phyloP scores from a whole-genome alignment of 164 flowering plant species.

The Umbilicus rupestris region DNA sequence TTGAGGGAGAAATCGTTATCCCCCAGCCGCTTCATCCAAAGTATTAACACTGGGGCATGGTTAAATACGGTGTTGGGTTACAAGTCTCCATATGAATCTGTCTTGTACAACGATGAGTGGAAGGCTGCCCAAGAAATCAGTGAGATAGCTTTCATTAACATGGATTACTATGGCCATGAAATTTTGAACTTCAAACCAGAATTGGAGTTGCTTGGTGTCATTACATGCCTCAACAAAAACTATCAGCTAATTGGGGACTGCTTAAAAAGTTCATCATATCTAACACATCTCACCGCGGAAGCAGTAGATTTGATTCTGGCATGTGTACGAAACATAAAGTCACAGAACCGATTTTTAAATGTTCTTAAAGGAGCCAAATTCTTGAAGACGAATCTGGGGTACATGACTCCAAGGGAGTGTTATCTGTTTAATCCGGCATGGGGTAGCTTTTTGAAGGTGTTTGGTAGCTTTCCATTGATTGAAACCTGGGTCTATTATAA shows the following conservation, averaged over 20 bases:
- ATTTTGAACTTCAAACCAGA: slow-evolving; percentile 30
- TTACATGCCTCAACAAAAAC: slow-evolving; percentile 24
- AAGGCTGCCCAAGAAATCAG: slow-evolving; percentile 32
- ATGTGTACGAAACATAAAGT: slow-evolving; percentile 20
- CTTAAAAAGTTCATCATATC: slow-evolving; percentile 22
- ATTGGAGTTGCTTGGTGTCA: slow-evolving; percentile 49
- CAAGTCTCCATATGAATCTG: slow-evolving; percentile 36
- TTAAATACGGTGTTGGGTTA: slow-evolving; percentile 35
- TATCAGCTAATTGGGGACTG: slow-evolving; percentile 29
- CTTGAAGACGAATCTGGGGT: slow-evolving; percentile 37
- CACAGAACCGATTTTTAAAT: slow-evolving; percentile 14
- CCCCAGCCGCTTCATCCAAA: slow-evolving; percentile 28
- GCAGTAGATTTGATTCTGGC: slow-evolving; percentile 28
- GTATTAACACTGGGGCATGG: slow-evolving; percentile 37
- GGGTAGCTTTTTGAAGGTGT: slow-evolving; percentile 43
- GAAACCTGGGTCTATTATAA: slow-evolving; percentile 31
- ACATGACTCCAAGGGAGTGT: slow-evolving; percentile 33
- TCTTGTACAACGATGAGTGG: slow-evolving; percentile 39
- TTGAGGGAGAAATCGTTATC: slow-evolving; percentile 26
- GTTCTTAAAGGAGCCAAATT: slow-evolving; percentile 22
- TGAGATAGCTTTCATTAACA: slow-evolving; percentile 43
- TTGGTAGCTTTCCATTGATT: slow-evolving; percentile 30
- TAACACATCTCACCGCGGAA: slow-evolving; percentile 17
- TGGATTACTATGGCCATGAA: slow-evolving; percentile 36
- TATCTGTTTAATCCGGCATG: slow-evolving; percentile 36